Conservation (phyloP, 2,329 filamentous ascomycete species). For the Lasiodiplodia citricola region DNA sequence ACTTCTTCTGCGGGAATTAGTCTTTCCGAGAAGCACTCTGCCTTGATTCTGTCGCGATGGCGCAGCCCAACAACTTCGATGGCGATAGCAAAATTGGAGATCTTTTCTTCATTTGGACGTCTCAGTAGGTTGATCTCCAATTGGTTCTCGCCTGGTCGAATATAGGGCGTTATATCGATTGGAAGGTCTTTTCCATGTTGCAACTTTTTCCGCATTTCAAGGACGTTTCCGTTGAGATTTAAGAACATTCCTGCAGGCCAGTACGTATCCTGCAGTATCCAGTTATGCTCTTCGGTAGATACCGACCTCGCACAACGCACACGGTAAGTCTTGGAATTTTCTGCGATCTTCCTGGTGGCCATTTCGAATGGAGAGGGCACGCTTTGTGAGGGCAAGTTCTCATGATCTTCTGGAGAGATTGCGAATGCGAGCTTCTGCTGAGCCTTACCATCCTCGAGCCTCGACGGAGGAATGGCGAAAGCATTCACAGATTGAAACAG, state of each 20-base stretch:
- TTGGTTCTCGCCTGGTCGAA: slow-evolving; percentile 66
- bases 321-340: slow-evolving; percentile 64
- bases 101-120: slow-evolving; percentile 39
- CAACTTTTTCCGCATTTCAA: slow-evolving; percentile 68
- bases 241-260: slow-evolving; percentile 77
- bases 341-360: not conserved
- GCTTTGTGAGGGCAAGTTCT: slow-evolving; percentile 40
- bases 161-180: slow-evolving; percentile 69
- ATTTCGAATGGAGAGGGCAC: not conserved
- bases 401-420: slow-evolving; percentile 40
- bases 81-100: slow-evolving; percentile 64
- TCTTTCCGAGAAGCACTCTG: slow-evolving; percentile 31
- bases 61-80: slow-evolving; percentile 71
- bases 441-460: slow-evolving; percentile 33
- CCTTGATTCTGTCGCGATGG: slow-evolving; percentile 46
- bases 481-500: slow-evolving; percentile 65
- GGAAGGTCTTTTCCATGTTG: slow-evolving; percentile 79
- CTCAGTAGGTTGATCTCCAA: slow-evolving; percentile 56
- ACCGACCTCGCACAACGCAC: slow-evolving; percentile 66
- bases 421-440: not conserved
- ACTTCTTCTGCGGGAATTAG: slow-evolving; percentile 56
- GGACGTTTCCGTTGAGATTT: slow-evolving; percentile 63
- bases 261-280: slow-evolving; percentile 66
- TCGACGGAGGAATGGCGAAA: slow-evolving; percentile 56
- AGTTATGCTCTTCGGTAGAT: slow-evolving; percentile 54